phyloP scores from a whole-genome alignment of 2,329 filamentous ascomycete species.

The Fusarium sp. region DNA sequence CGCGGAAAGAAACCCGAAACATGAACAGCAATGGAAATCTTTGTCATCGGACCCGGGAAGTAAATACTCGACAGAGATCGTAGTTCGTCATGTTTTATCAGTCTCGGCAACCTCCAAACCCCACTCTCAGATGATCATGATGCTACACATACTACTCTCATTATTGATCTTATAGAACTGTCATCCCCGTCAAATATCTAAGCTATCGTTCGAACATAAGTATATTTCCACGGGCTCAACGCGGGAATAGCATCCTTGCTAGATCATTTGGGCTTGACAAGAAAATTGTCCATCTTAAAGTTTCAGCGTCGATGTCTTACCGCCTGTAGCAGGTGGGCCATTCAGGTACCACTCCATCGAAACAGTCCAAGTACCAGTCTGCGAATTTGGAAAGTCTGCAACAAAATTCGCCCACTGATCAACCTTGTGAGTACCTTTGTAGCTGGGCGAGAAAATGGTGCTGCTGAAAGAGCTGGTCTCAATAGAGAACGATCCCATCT shows the following conservation, averaged over 20 bases:
- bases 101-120: background rate
- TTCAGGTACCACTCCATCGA: constrained; percentile 10
- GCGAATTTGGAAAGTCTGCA: background rate
- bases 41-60: background rate
- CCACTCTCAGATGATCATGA: background rate
- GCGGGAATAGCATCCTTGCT: too few relatives aligned
- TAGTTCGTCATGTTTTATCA: background rate
- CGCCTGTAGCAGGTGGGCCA: rapidly evolving
- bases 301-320: background rate
- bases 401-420: background rate
- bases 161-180: too few relatives aligned
- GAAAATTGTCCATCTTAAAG: constrained; percentile 7
- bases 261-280: background rate
- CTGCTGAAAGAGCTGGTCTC: background rate
- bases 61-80: too few relatives aligned
- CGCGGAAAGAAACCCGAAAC: constrained; percentile 3
- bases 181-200: too few relatives aligned
- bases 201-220: too few relatives aligned
- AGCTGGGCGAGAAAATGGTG: background rate
- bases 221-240: too few relatives aligned
- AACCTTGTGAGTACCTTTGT: background rate
- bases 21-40: background rate
- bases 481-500: background rate
- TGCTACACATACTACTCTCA: background rate
- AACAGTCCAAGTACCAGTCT: constrained; percentile 6